These are phyloP conservation scores for Cladophialophora immunda DNA, from an alignment of 2,329 filamentous ascomycete species.

Conservation along the genomic window DNA sequence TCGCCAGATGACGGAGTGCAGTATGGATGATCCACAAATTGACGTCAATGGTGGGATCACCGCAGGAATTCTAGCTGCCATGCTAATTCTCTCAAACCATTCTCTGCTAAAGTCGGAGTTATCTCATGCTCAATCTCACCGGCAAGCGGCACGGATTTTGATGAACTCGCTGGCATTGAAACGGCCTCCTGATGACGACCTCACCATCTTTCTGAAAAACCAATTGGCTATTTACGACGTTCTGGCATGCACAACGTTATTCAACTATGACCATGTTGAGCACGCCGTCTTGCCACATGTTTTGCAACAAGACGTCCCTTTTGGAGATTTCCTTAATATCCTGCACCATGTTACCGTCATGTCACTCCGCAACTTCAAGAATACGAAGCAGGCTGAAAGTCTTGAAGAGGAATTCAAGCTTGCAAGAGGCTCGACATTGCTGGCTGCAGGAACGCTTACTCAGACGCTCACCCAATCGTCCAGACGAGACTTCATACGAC, in stretches of 20 bases:
- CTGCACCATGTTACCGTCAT: background rate
- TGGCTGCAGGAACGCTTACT: constrained; percentile 7
- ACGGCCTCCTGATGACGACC: constrained; percentile 1
- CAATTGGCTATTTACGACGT: constrained; percentile 20
- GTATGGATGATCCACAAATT: background rate
- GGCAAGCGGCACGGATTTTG: background rate
- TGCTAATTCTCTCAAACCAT: constrained; percentile 9
- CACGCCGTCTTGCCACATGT: constrained; percentile 9
- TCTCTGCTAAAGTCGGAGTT: constrained; percentile 5
- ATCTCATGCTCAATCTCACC: constrained; percentile 6
- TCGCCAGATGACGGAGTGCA: background rate
- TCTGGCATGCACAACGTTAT: constrained; percentile 17
- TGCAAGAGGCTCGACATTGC: constrained; percentile 8
- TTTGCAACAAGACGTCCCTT: constrained; percentile 9
- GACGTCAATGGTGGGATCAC: constrained; percentile 3
- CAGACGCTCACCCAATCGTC: background rate
- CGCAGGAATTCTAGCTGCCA: background rate
- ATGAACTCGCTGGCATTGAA: background rate
- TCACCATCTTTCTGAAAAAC: constrained; percentile 14
- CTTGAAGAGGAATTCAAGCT: constrained; percentile 9
- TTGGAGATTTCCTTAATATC: background rate
- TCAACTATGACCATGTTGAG: constrained; percentile 12
- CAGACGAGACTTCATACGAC: constrained; percentile 1
- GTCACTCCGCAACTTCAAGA: background rate
- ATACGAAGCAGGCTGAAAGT: background rate